Conservation (phyloP, 2,329 filamentous ascomycete genomes). For the Pseudonectria buxi region DNA sequence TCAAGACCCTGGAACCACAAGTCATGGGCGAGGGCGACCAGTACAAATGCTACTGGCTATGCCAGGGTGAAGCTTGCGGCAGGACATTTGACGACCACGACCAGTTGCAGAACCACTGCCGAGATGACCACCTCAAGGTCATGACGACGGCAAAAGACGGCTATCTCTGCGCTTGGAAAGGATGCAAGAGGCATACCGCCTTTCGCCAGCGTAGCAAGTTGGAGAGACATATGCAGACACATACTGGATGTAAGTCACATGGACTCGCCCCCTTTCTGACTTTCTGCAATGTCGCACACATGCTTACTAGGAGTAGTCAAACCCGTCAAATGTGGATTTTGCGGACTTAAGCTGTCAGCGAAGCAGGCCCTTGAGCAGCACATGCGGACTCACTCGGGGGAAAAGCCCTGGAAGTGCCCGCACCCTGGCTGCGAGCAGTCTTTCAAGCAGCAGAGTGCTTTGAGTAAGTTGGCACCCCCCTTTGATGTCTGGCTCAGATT, state of each 20-base stretch:
- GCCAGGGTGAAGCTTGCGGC: slow-evolving; percentile 23
- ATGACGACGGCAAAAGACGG: slow-evolving; percentile 38
- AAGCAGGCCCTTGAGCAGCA: slow-evolving; percentile 64
- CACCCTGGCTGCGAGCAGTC: slow-evolving; percentile 44
- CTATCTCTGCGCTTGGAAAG: slow-evolving; percentile 50
- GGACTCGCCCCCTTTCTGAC: not conserved
- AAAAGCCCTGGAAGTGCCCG: slow-evolving; percentile 55
- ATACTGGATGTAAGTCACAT: slow-evolving; percentile 51
- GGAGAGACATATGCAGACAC: slow-evolving; percentile 58
- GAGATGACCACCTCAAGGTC: slow-evolving; percentile 40
- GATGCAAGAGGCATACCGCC: slow-evolving; percentile 45
- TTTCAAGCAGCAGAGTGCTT: slow-evolving; percentile 61
- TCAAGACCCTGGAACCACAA: slow-evolving; percentile 5
- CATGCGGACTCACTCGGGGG: slow-evolving; percentile 58
- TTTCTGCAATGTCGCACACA: slow-evolving; percentile 1
- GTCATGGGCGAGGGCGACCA: slow-evolving; percentile 17
- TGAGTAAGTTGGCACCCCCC: slow-evolving; percentile 46
- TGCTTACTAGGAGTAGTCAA: slow-evolving; percentile 40
- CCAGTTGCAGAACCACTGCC: slow-evolving; percentile 50
- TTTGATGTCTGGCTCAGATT: not conserved
- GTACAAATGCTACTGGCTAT: slow-evolving; percentile 29
- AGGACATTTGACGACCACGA: slow-evolving; percentile 36
- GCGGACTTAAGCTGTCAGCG: slow-evolving; percentile 54
- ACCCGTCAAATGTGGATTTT: slow-evolving; percentile 50
- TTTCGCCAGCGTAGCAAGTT: slow-evolving; percentile 58